A percentile compares a stretch with the other conserved stretches of the same genome.
These are phyloP conservation scores for Aspergillus transmontanensis DNA, from an alignment of 2,329 filamentous ascomycete genomes.

Conservation along the genomic window DNA sequence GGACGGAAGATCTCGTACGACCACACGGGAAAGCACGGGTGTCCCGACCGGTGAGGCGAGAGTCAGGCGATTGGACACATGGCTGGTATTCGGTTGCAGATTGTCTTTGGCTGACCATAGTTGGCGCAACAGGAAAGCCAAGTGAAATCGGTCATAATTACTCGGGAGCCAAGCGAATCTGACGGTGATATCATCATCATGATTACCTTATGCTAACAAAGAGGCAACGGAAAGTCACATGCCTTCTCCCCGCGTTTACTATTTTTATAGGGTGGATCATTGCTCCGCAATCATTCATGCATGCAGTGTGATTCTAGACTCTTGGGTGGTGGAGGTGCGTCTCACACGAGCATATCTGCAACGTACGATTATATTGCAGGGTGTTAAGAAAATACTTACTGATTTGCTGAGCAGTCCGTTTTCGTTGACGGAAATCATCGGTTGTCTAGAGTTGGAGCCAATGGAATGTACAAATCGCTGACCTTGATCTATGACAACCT, in stretches of 20 bases:
- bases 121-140: background rate
- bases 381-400: background rate
- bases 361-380: background rate
- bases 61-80: background rate
- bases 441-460: background rate
- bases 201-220: background rate
- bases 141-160: background rate
- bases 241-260: background rate
- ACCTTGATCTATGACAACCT: background rate
- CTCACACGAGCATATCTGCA: background rate
- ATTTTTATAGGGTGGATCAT: background rate
- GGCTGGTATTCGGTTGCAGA: background rate
- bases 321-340: background rate
- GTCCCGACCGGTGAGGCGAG: background rate
- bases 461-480: background rate
- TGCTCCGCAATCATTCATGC: background rate
- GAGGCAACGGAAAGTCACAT: background rate
- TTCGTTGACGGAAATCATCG: background rate
- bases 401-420: background rate
- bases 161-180: background rate
- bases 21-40: background rate
- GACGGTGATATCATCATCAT: background rate
- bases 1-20: background rate
- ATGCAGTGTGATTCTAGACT: background rate
- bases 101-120: background rate